Conservation (phyloP, 139 green algal genomes). For the Haematococcus sp. region DNA sequence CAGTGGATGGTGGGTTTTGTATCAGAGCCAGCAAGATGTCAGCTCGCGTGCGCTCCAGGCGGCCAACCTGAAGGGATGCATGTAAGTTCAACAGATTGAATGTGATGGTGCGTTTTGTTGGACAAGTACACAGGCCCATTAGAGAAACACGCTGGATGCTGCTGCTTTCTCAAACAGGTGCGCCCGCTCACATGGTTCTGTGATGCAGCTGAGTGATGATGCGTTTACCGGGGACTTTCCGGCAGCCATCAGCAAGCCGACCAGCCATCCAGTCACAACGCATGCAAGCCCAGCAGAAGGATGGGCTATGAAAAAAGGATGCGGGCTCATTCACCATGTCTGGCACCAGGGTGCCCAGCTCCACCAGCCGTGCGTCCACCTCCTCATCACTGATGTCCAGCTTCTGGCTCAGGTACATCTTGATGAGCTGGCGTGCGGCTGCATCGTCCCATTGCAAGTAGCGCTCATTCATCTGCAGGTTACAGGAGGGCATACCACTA, state of each 20-base stretch:
- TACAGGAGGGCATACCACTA: too few relatives aligned
- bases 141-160: too few relatives aligned
- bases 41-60: not conserved
- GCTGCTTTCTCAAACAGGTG: not conserved
- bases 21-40: not conserved
- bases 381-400: not conserved
- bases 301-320: too few relatives aligned
- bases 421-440: conserved; percentile 2
- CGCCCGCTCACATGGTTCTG: not conserved
- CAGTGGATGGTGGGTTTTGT: not conserved
- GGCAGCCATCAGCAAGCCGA: too few relatives aligned
- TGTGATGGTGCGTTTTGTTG: too few relatives aligned
- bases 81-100: not conserved
- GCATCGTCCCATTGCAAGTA: conserved; percentile 13
- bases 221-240: too few relatives aligned
- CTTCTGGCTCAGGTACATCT: not conserved
- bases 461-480: conserved; percentile 14
- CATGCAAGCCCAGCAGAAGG: too few relatives aligned
- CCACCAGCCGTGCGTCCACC: too few relatives aligned
- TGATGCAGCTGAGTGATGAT: not conserved
- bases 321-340: not conserved
- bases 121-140: too few relatives aligned
- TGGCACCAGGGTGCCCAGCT: too few relatives aligned
- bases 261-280: too few relatives aligned
- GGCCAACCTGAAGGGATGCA: not conserved